These are phyloP conservation scores for Schizochytrium sp. DNA, from an alignment of 108 stramenopile genomes.

Conservation along the genomic window DNA sequence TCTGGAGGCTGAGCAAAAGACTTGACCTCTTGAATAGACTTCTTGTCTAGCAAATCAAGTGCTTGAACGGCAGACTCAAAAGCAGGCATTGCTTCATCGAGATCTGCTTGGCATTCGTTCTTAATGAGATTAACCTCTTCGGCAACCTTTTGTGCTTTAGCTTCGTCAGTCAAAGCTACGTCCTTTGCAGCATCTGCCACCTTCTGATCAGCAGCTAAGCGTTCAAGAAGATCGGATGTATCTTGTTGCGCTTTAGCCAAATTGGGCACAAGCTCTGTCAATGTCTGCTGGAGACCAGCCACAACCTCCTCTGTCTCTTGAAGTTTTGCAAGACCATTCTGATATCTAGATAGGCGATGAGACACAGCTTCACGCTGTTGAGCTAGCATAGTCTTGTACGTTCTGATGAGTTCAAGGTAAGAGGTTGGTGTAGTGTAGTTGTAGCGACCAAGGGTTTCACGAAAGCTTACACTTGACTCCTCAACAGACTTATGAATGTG, in stretches of 20 bases:
- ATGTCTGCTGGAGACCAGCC: conserved; percentile 61
- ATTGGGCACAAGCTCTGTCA: conserved; percentile 65
- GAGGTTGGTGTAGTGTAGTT: conserved; percentile 79
- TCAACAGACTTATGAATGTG: conserved; percentile 76
- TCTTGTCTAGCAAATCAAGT: conserved; percentile 72
- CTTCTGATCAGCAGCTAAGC: conserved; percentile 70
- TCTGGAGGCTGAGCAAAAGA: conserved; percentile 74
- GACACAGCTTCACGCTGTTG: conserved; percentile 70
- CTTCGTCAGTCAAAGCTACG: conserved; percentile 72
- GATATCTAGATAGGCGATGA: conserved; percentile 70
- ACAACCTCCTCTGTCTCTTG: conserved; percentile 73
- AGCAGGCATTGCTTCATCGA: conserved; percentile 78
- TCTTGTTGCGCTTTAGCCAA: conserved; percentile 63
- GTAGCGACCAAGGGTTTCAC: conserved; percentile 69
- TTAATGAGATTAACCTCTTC: conserved; percentile 72
- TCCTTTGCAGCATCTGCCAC: conserved; percentile 74
- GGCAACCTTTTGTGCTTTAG: conserved; percentile 74
- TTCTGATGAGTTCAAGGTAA: conserved; percentile 77
- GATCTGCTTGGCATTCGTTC: conserved; percentile 77
- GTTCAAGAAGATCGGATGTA: conserved; percentile 62
- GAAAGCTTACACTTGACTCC: conserved; percentile 64
- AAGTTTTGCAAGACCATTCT: conserved; percentile 73
- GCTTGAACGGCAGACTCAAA: conserved; percentile 74
- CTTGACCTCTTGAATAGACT: conserved; percentile 76
- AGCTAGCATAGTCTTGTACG: conserved; percentile 74